A percentile compares a stretch with the other conserved stretches of the same genome.
Conservation (phyloP, 1,139 yeast species). For the Petasospora rhodanensis region DNA sequence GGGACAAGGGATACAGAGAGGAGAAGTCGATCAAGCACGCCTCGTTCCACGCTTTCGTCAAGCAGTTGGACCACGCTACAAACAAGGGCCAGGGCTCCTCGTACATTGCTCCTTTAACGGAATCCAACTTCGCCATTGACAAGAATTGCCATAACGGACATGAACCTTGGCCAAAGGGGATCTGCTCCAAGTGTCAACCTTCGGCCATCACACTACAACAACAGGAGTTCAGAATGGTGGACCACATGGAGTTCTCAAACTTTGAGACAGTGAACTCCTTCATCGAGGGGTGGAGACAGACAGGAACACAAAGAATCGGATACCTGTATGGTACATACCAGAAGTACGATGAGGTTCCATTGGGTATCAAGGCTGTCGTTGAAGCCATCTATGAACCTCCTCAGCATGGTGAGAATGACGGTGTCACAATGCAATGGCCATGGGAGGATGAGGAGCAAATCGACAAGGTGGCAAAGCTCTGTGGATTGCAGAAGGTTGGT, state of each 20-base stretch:
- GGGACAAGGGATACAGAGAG: conserved; percentile 75
- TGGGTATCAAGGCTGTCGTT: conserved; percentile 91
- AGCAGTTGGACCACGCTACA: conserved; percentile 64
- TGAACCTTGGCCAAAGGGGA: conserved; percentile 89
- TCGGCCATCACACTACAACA: conserved; percentile 89
- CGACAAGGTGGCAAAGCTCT: conserved; percentile 48
- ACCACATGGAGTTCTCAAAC: conserved; percentile 87
- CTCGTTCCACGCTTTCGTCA: conserved; percentile 80
- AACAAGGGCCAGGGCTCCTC: conserved; percentile 65
- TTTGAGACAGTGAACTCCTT: conserved; percentile 71
- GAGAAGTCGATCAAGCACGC: conserved; percentile 80
- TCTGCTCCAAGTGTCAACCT: conserved; percentile 97
- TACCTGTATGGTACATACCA: conserved; percentile 79
- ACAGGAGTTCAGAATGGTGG: conserved; percentile 92
- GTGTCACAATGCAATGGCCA: conserved; percentile 53
- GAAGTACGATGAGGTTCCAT: conserved; percentile 74
- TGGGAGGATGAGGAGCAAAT: conserved; percentile 57
- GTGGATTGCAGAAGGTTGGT: conserved; percentile 76
- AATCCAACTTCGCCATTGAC: conserved; percentile 63
- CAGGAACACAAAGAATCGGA: conserved; percentile 87
- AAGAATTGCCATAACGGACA: conserved; percentile 75
- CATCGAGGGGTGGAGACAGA: conserved; percentile 85
- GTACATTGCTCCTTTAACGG: conserved; percentile 75
- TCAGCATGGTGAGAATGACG: conserved; percentile 83
- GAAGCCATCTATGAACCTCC: conserved; percentile 94